Percentiles rank a stretch among this genome's conserved stretches.
Conservation (phyloP, 1,284 basidiomycete species). For the Farysia itapuensis region DNA sequence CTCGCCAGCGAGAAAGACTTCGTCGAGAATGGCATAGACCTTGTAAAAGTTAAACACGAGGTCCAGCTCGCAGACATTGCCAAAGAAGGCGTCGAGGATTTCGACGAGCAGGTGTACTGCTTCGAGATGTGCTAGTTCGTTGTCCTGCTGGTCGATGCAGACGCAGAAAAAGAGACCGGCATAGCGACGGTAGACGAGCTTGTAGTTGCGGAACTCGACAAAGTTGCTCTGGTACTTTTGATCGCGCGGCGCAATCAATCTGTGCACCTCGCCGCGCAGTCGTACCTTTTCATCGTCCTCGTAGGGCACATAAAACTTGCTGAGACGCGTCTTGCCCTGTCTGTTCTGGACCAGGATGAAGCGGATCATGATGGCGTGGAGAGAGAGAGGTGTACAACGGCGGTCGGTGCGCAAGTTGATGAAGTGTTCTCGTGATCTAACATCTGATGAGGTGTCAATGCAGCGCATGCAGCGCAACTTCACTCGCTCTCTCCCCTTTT, state of each 20-base stretch:
- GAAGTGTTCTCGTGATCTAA: too few relatives aligned
- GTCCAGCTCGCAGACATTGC: slow-evolving; percentile 94
- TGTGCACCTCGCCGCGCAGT: slow-evolving; percentile 89
- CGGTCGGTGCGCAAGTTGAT: too few relatives aligned
- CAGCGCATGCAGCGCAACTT: too few relatives aligned
- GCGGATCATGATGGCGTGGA: slow-evolving; percentile 71
- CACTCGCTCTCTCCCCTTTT: too few relatives aligned
- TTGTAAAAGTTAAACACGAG: slow-evolving; percentile 99
- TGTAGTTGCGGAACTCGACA: slow-evolving; percentile 68
- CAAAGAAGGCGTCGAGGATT: slow-evolving; percentile 95
- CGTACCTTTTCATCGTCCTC: slow-evolving; percentile 70
- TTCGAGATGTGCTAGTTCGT: slow-evolving; percentile 93
- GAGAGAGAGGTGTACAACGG: too few relatives aligned
- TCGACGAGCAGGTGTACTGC: slow-evolving; percentile 98
- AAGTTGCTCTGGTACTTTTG: slow-evolving; percentile 99
- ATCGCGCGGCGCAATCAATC: slow-evolving; percentile 91
- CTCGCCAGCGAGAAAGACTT: slow-evolving; percentile 97
- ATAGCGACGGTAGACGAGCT: slow-evolving; percentile 65
- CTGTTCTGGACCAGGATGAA: slow-evolving; percentile 94
- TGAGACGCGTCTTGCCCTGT: slow-evolving; percentile 93
- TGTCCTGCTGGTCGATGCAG: slow-evolving; percentile 96
- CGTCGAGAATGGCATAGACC: slow-evolving; percentile 94
- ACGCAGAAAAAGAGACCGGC: slow-evolving; percentile 83
- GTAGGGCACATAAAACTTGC: slow-evolving; percentile 90
- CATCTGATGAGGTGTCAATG: too few relatives aligned